Base-by-base conservation (phyloP, 495 filamentous ascomycete genomes). In the Halenospora varia region DNA sequence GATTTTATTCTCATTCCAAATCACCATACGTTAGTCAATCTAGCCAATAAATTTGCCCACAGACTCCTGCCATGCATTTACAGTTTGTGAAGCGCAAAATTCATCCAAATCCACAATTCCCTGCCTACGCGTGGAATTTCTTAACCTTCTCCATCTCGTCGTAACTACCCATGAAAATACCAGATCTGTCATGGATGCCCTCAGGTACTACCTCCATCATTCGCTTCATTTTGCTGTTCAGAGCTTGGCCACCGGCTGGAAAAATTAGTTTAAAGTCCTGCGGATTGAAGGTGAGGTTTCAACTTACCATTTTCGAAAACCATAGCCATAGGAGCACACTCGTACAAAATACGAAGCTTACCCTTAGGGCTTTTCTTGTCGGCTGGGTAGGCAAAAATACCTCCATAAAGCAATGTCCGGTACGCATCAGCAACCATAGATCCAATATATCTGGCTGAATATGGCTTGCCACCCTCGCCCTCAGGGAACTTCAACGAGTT, bases 281-380 rank as follows among this genome's bases (percentile, higher is more conserved):
- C n/a, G n/a, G n/a, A 6, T 35, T 19, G 9, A 29, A 24, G 25
- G 17, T 18, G 18, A 35, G 41, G 6, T 23, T 3, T 6, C 8
- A 42, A 79, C 83, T 76, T 67, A 93, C 89, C 89, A 74, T 98
- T 96, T 78, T 98, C 94, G 75, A 98, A 96, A 19, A 98, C 80
- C 92, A 97, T 90, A 4, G 95, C 95, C 94, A 98, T 98, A 17
- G 94, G 94, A 44, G 95, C 94, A 71, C 94, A 98, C 77, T 98
- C 94, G 75, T 98, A 98, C 67, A 98, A 71, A 64, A 98, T 98
- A 60, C 94, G 81, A 65, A 98, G 81, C 81, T 98, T 98, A 44
- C 94, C 94, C 83, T 97, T 98, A 53, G 90, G 88, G 66, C 88
- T 95, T 84, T 98, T 97, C 77, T 93, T 94, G 70, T 98, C 94